Percentiles rank a stretch among this genome's conserved stretches.
phyloP scores from a whole-genome alignment of 2,329 filamentous ascomycete genomes.

The Plectosphaerella plurivora region DNA sequence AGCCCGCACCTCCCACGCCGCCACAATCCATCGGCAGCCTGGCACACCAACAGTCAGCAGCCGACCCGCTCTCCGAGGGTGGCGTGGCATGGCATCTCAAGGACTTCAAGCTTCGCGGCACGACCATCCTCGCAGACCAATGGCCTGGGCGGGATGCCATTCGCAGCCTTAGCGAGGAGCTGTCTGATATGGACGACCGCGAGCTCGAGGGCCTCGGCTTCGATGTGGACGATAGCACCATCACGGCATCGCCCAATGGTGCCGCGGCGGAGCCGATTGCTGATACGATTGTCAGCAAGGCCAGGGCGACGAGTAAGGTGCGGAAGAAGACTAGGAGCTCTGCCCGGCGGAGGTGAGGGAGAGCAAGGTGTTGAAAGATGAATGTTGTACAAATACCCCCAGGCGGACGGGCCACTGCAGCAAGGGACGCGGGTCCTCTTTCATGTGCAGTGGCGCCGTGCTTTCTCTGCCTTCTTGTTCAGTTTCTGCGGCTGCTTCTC shows the following conservation, averaged over 20 bases:
- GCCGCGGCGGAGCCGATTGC: conserved; percentile 9
- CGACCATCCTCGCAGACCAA: conserved; percentile 71
- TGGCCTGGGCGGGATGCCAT: conserved; percentile 68
- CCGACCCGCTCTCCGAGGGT: conserved; percentile 60
- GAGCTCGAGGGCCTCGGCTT: conserved; percentile 68
- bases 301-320: conserved; percentile 19
- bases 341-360: conserved; percentile 22
- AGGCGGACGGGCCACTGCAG: too few relatives aligned
- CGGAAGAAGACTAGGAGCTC: conserved; percentile 29
- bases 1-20: conserved; percentile 56
- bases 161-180: conserved; percentile 71
- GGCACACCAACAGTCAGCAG: conserved; percentile 34
- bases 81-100: conserved; percentile 87
- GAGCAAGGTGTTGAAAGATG: conserved; percentile 9
- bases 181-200: conserved; percentile 90
- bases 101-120: conserved; percentile 73
- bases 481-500: neutral
- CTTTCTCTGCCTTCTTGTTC: neutral
- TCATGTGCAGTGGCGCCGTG: neutral
- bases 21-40: conserved; percentile 61
- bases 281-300: conserved; percentile 17
- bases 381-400: neutral
- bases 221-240: conserved; percentile 46
- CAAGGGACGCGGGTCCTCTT: too few relatives aligned
- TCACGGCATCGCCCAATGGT: conserved; percentile 30